Evolutionary conservation across 2,329 filamentous ascomycete genomes (phyloP).

Genomic region (Botrytis sinoallii): DNA sequence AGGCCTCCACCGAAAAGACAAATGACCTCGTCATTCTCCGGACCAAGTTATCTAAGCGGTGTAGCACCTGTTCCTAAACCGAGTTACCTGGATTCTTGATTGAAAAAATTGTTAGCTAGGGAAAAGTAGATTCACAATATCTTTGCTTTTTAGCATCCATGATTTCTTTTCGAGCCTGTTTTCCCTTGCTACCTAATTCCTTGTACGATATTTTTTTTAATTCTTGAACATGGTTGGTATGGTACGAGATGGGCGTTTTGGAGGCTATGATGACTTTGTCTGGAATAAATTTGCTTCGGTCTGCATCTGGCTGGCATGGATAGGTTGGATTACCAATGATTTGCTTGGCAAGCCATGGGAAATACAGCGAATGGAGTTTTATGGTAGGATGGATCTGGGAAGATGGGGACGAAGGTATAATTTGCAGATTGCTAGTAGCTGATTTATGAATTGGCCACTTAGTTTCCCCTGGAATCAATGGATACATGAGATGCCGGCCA

Average conservation of each 20-base stretch:
- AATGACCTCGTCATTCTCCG: constrained; percentile 8
- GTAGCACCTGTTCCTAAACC: constrained; percentile 1
- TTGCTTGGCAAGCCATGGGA: neutral
- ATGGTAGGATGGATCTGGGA: neutral
- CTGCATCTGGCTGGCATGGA: neutral
- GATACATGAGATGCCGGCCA: neutral
- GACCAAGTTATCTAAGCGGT: neutral
- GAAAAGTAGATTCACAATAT: neutral
- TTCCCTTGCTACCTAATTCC: neutral
- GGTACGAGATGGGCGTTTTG: constrained; percentile 2
- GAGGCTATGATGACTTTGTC: neutral
- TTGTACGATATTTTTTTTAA: constrained; percentile 9
- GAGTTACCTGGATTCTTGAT: neutral
- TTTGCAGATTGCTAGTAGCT: neutral
- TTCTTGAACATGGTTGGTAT: neutral
- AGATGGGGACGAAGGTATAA: neutral
- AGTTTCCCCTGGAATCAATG: neutral
- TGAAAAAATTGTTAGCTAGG: neutral
- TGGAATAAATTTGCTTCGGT: neutral
- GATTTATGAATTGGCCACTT: neutral
- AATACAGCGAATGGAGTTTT: constrained; percentile 3
- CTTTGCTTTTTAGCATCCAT: neutral
- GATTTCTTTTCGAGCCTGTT: neutral
- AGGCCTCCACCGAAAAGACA: constrained; percentile 37
- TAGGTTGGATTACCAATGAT: neutral